Evolutionary conservation across 2,329 filamentous ascomycete genomes (phyloP).

Genomic region (Alternaria longipes): DNA sequence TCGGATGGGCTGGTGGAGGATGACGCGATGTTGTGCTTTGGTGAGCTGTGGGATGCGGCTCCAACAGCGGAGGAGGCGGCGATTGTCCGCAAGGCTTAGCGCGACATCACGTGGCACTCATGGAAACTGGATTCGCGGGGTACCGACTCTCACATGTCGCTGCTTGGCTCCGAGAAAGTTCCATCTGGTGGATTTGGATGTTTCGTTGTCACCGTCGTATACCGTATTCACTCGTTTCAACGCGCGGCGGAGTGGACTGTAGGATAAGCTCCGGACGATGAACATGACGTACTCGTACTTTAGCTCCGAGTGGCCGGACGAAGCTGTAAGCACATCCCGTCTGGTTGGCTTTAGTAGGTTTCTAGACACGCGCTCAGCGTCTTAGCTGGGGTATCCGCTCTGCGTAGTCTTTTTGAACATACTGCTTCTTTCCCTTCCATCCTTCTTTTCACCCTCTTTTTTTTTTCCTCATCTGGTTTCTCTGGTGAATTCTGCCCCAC

Average conservation of each 20-base stretch:
- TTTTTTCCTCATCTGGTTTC: not conserved
- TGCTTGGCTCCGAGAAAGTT: conserved; percentile 8
- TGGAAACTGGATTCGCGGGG: conserved; percentile 14
- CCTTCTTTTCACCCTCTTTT: not conserved
- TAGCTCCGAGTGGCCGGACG: conserved; percentile 26
- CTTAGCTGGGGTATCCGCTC: conserved; percentile 5
- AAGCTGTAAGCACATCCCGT: conserved; percentile 25
- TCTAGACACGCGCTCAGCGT: conserved; percentile 11
- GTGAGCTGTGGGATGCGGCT: conserved; percentile 30
- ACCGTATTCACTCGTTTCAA: not conserved
- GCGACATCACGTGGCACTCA: conserved; percentile 29
- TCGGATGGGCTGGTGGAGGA: not conserved
- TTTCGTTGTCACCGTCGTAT: not conserved
- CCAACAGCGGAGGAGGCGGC: conserved; percentile 24
- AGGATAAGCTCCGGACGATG: conserved; percentile 9
- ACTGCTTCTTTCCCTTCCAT: not conserved
- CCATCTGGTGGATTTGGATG: not conserved
- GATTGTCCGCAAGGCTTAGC: conserved; percentile 24
- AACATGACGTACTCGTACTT: conserved; percentile 29
- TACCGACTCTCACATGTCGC: conserved; percentile 3
- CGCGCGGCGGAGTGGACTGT: not conserved
- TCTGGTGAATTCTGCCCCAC: not conserved
- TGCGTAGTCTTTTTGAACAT: not conserved
- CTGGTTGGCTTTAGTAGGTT: conserved; percentile 13
- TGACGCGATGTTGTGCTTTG: conserved; percentile 9